Evolutionary conservation across 2,329 filamentous ascomycete species (phyloP), one percentile per base, ranked within the genome.

Genomic region (Beauveria scarabaeidicola): DNA sequence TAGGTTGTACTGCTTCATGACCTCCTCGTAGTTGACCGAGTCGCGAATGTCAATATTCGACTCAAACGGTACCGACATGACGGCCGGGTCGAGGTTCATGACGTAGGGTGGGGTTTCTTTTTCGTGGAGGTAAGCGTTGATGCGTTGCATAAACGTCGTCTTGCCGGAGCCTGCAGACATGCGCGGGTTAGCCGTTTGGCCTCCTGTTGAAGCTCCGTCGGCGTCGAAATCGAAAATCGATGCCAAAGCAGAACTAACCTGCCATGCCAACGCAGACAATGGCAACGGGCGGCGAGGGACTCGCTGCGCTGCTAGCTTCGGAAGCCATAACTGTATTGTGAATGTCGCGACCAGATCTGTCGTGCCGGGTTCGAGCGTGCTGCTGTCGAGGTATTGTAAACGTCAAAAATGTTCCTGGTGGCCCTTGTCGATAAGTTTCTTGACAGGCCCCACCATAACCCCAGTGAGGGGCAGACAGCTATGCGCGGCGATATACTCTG

Each of bases 101-200:
- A 97, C 91, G 73, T 99, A 99, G 5, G 95, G 94, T 1, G 91
- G 86, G 19, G 87, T 83, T 61, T 87, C 84, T 68, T 92, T 83
- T 5, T 82, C 82, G 71, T 97, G 93, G 3, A 99, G 86, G 71
- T 99, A 83, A 1, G 93, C 88, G 73, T 97, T 97, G 69, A 99
- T 94, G 69, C 94, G 86, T 72, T 97, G 93, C 93, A 99, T 97
- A 71, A 99, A 99, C 0, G 95, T 99, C n/a, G 94, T 99, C 79
- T 99, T 99, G 69, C 94, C 94, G 17, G 91, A 96, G 67, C 94
- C 88, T 89, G 65, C 52, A 54, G 21, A 21, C 6, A 27, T 47
- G 53, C 41, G 60, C 23, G 52, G 13, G 43, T 59, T 52, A 63
- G 29, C 51, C 61, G 6, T 47, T 50, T 48, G 29, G 25, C 2